Percentiles rank a stretch among this genome's conserved stretches.
Conservation (phyloP, 768 basidiomycete species). For the Tephrocybe sp. region DNA sequence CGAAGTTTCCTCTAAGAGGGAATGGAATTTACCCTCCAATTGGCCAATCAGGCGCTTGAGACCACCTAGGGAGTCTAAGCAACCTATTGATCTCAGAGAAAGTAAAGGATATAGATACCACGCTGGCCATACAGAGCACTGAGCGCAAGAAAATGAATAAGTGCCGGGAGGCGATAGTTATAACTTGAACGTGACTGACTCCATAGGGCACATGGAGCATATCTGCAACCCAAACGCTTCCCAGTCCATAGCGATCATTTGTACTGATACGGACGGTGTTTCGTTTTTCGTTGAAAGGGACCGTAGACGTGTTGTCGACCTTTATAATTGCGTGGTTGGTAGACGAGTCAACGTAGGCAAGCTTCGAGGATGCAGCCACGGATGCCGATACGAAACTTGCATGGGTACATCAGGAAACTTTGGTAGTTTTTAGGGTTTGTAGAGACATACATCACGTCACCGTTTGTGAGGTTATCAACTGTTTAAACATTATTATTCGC, state of each 20-base stretch:
- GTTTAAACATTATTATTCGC: background rate
- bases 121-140: slow-evolving; percentile 77
- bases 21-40: slow-evolving; percentile 47
- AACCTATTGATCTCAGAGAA: no score
- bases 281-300: slow-evolving; percentile 55
- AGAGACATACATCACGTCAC: slow-evolving; percentile 49
- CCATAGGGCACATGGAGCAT: slow-evolving; percentile 66
- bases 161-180: background rate
- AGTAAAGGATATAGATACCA: slow-evolving; percentile 33
- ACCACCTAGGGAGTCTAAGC: slow-evolving; percentile 39
- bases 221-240: slow-evolving; percentile 66
- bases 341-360: slow-evolving; percentile 59
- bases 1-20: background rate
- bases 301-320: slow-evolving; percentile 67
- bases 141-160: background rate
- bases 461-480: slow-evolving; percentile 74
- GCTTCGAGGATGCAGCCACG: slow-evolving; percentile 44
- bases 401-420: slow-evolving; percentile 3
- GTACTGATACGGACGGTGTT: slow-evolving; percentile 67
- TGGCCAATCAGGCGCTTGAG: slow-evolving; percentile 61
- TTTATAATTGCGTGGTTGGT: slow-evolving; percentile 76
- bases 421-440: background rate
- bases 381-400: slow-evolving; percentile 50
- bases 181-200: slow-evolving; percentile 31
- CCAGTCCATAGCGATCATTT: slow-evolving; percentile 54